Base-by-base conservation (phyloP, 2,329 filamentous ascomycete species). In the Aureobasidium uvarum region DNA sequence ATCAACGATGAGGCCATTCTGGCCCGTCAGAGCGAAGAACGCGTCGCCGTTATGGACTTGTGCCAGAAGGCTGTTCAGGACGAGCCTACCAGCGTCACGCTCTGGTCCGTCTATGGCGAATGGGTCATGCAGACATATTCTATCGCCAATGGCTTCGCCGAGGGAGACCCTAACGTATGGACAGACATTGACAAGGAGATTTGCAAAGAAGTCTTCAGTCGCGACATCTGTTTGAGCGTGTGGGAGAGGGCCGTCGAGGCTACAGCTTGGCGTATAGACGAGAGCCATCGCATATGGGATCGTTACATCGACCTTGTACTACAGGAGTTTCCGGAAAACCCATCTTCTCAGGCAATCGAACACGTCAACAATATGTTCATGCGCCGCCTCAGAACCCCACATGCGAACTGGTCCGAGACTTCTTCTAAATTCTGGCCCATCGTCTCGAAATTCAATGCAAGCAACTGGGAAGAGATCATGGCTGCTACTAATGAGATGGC, bases 241-340 rank as follows among this genome's bases (percentile, higher is more conserved):
- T 91, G 91, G 84, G 85, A 88, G 73, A 83, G 90, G 71, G 91
- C 86, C 41, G 87, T 90, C 70, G 83, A 88, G 67, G 85, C 86
- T 48, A 90, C 90, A 62, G 86, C 88, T 73, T 91, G 88, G 76
- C 88, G 90, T 67, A 80, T 95, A 66, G 85, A 85, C 72, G 89
- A 92, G 74, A 94, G 91, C 72, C 88, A 92, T 73, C 77, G 86
- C 65, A 83, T 95, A 13, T 96, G 91, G 91, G 85, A 93, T 73
- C 86, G 88, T 69, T 94, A 90, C 83, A 82, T 91, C 50, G 85
- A 87, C 63, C 83, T 92, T 54, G 83, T 92, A 74, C 81, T 89
- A 74, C 85, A 90, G 69, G 84, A 90, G 69, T 82, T 93, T 23
- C 82, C 77, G 79, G 83, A 62, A 76, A 80, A 70, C 83, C 85